Evolutionary conservation across 2,329 filamentous ascomycete genomes (phyloP), one percentile per base, ranked within the genome.

Genomic region (Fusarium camptoceras): DNA sequence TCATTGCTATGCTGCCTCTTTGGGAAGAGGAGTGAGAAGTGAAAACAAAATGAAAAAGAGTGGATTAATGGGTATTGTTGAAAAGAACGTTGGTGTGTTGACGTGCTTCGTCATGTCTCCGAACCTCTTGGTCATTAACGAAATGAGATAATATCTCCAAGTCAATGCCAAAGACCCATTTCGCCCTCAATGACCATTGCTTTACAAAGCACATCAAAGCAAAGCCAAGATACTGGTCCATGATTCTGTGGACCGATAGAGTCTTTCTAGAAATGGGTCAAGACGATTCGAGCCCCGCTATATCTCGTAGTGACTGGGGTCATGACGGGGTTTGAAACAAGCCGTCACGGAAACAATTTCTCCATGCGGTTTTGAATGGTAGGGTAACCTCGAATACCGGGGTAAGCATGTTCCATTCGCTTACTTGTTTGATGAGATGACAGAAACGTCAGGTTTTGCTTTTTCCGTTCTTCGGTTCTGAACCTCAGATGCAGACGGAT

Each of bases 281-380:
- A 53, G 46, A 66, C 62, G 53, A 67, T 73, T 64, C 66, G 55
- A 65, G 73, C 60, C 65, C 64, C 66, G 57, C 68, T 60, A n/a
- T 65, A 60, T 68, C 31, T 55, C 44, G 54, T 48, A 30, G 57
- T 27, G 48, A 60, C 67, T 34, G 28, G 64, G 63, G 53, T 56
- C 25, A 42, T 28, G 58, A 63, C 55, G 57, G 61, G 71, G 67
- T 41, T 64, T 73, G 64, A 73, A 73, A 75, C 73, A 55, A 64
- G 58, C 71, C 53, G 54, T 68, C 49, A 55, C 70, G 67, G 67
- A 55, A 70, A 64, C 62, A 39, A 51, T 53, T 67, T 54, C 59
- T 62, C 43, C 28, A 70, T 65, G n/a, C 47, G 62, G 54, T 43
- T 67, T 49, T 25, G 62, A 42, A 62, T 64, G 66, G 43, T 58